Conservation (phyloP, 2,329 filamentous ascomycete species). For the Cordyceps cateniannulata region DNA sequence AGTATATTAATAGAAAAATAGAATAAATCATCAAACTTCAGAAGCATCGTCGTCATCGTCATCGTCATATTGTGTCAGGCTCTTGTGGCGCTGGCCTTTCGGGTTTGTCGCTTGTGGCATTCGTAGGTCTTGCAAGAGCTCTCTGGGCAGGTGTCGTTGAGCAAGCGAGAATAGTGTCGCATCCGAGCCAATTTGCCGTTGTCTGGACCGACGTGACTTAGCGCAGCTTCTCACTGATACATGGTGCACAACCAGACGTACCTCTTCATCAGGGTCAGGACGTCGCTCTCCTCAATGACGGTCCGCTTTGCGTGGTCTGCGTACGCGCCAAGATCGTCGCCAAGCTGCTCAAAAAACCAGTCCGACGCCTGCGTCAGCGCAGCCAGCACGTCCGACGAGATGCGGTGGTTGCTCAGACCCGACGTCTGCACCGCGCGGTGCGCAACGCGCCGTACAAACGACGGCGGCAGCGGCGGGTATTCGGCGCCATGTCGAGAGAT, state of each 20-base stretch:
- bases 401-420: conserved; percentile 58
- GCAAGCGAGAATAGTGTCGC: conserved; percentile 82
- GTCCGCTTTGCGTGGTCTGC: conserved; percentile 76
- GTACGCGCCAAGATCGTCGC: conserved; percentile 73
- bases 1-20: conserved; percentile 13
- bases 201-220: conserved; percentile 43
- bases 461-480: conserved; percentile 66
- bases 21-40: conserved; percentile 26
- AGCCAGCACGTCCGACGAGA: conserved; percentile 66
- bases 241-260: conserved; percentile 36
- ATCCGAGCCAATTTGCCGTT: conserved; percentile 65
- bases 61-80: conserved; percentile 18
- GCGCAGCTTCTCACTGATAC: background rate
- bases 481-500: conserved; percentile 66
- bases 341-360: conserved; percentile 86
- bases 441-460: conserved; percentile 67
- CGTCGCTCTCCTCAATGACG: conserved; percentile 79
- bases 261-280: conserved; percentile 77
- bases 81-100: conserved; percentile 37
- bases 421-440: conserved; percentile 64
- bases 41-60: conserved; percentile 23
- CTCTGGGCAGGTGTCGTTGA: conserved; percentile 72
- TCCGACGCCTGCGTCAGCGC: conserved; percentile 76
- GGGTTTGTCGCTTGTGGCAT: conserved; percentile 54
- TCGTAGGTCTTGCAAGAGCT: conserved; percentile 74